Conservation (phyloP, 1,284 basidiomycete genomes). For the Calocybe gambosa region DNA sequence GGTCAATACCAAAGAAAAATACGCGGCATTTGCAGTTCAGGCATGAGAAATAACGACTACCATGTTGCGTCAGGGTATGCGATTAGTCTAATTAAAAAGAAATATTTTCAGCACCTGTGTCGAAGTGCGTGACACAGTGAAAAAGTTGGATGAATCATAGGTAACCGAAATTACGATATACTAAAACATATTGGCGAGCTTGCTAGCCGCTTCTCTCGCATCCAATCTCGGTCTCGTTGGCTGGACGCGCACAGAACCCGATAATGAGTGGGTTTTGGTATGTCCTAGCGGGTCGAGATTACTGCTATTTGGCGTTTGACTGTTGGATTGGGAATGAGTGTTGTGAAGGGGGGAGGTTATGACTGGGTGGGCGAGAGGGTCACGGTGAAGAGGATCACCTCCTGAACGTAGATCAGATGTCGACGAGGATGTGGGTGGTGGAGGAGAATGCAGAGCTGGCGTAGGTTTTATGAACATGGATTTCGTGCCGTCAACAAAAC, state of each 20-base stretch:
- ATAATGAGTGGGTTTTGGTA: conserved; percentile 51
- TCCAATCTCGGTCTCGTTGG: conserved; percentile 66
- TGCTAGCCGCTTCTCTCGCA: conserved; percentile 79
- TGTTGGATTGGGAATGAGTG: conserved; percentile 15
- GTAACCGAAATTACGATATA: neutral
- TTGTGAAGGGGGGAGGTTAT: conserved; percentile 19
- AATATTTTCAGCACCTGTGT: neutral
- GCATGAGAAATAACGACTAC: neutral
- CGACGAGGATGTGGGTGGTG: conserved; percentile 28
- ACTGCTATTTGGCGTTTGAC: conserved; percentile 22
- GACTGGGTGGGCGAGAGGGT: conserved; percentile 18
- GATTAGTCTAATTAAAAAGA: neutral
- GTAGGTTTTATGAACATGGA: conserved; percentile 64
- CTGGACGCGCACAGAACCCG: conserved; percentile 59
- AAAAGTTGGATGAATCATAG: neutral
- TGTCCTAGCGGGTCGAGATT: conserved; percentile 60
- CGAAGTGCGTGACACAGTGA: neutral
- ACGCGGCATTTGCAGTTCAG: neutral
- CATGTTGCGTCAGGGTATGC: neutral
- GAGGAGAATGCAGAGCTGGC: conserved; percentile 30
- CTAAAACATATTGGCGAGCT: conserved; percentile 81
- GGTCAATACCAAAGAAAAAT: conserved; percentile 23
- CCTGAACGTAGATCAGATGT: conserved; percentile 9
- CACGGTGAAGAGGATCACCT: conserved; percentile 2
- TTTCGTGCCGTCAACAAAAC: conserved; percentile 64